Evolutionary conservation across 2,329 filamentous ascomycete genomes (phyloP), one percentile per base, ranked within the genome.

Genomic region (Lasiodiplodia sp.): DNA sequence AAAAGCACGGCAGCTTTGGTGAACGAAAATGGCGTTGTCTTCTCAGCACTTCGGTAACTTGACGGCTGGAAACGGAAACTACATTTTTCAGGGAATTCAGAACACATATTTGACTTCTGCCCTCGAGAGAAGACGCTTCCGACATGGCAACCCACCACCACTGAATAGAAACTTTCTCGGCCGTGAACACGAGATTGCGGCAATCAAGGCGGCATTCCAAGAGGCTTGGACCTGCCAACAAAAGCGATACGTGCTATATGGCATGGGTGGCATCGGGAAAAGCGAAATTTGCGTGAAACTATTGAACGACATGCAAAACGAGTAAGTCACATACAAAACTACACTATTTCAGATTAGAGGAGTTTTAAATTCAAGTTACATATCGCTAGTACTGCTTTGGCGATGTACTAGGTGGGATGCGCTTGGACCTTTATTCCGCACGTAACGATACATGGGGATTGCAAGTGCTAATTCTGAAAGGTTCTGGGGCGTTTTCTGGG

Each of bases 401-500:
- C n/a, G n/a, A n/a, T n/a, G n/a, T n/a, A n/a, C n/a, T n/a, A n/a
- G n/a, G n/a, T n/a, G n/a, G n/a, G n/a, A n/a, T n/a, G n/a, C n/a
- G n/a, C n/a, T n/a, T n/a, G n/a, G n/a, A n/a, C n/a, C n/a, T n/a
- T n/a, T n/a, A n/a, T n/a, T n/a, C n/a, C n/a, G n/a, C n/a, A n/a
- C n/a, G n/a, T n/a, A n/a, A n/a, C n/a, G n/a, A n/a, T n/a, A n/a
- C n/a, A n/a, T n/a, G n/a, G n/a, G n/a, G n/a, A n/a, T n/a, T n/a
- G n/a, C n/a, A n/a, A n/a, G n/a, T n/a, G 16, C 25, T 55, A 8
- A 55, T 28, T n/a, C 4, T 11, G 21, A 3, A 28, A 55, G 75
- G 34, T 75, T 76, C 63, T 78, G 75, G 76, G 76, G 75, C 31
- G 63, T 79, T 14, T 78, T 77, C 60, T 78, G 72, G 75, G 70